Percentiles rank a stretch among this genome's conserved stretches.
phyloP scores from a whole-genome alignment of 331 rosid species.

The Malus hybrid region DNA sequence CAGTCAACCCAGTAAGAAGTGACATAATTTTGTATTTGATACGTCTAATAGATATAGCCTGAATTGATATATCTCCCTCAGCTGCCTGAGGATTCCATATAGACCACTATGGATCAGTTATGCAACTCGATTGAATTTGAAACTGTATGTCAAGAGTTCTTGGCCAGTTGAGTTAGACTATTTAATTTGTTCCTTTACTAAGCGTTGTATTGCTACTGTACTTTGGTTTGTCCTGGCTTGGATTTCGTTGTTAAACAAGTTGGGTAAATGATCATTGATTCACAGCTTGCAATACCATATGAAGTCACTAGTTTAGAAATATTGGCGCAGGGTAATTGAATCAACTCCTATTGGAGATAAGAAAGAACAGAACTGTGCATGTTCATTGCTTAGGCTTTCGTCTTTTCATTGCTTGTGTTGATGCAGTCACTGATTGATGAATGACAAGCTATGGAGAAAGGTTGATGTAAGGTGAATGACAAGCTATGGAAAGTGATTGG shows the following conservation, averaged over 20 bases:
- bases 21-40: slow-evolving; percentile 9
- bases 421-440: background rate
- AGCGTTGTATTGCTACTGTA: background rate
- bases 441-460: too few species aligned
- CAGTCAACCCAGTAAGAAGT: slow-evolving; percentile 69
- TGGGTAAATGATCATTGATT: background rate
- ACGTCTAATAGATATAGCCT: background rate
- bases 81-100: background rate
- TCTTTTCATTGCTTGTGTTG: background rate
- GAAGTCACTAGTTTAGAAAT: background rate
- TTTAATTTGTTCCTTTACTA: background rate
- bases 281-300: background rate
- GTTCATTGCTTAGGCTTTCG: background rate
- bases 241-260: background rate
- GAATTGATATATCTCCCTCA: background rate
- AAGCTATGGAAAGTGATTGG: too few species aligned
- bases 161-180: background rate
- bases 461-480: too few species aligned
- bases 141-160: background rate
- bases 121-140: background rate
- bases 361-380: background rate
- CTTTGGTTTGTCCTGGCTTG: background rate
- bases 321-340: background rate
- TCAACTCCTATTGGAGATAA: background rate
- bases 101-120: background rate